Percentiles rank a stretch among this genome's conserved stretches.
These are phyloP conservation scores for Iberis amara DNA, from an alignment of 441 rosid species.

Conservation along the genomic window DNA sequence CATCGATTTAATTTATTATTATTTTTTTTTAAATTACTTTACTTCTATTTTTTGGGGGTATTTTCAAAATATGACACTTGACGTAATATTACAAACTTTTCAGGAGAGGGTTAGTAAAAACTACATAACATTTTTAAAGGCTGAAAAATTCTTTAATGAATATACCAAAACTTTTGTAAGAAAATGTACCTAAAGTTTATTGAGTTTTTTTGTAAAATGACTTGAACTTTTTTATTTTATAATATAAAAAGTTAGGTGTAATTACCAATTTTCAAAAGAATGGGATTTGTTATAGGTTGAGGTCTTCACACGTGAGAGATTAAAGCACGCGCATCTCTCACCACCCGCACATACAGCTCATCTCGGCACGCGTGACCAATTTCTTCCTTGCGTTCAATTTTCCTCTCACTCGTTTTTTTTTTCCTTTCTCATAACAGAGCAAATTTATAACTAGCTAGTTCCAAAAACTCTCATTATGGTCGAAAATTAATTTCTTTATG, in stretches of 20 bases:
- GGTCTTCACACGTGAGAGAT: slow-evolving; percentile 52
- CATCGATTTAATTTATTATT: background rate
- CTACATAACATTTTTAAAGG: background rate
- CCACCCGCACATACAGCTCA: slow-evolving; percentile 38
- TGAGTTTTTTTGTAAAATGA: no score
- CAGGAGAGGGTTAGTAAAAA: slow-evolving; percentile 17
- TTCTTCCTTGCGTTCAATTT: slow-evolving; percentile 12
- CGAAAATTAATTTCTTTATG: no score
- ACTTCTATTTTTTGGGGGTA: background rate
- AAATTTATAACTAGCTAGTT: no score
- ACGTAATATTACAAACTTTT: slow-evolving; percentile 21
- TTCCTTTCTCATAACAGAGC: no score
- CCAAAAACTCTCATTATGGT: no score
- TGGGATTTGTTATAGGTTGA: background rate
- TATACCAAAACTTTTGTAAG: no score
- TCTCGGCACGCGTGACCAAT: slow-evolving; percentile 57
- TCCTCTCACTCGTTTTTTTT: background rate
- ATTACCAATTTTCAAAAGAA: no score
- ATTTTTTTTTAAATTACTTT: background rate
- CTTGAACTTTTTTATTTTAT: no score
- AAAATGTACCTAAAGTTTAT: no score
- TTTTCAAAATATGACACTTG: slow-evolving; percentile 17
- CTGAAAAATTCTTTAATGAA: background rate
- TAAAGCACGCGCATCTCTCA: slow-evolving; percentile 47
- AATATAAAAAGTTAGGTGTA: no score